These are phyloP conservation scores for Zymoseptoria pseudotritici DNA, from an alignment of 2,329 filamentous ascomycete genomes.

Conservation along the genomic window DNA sequence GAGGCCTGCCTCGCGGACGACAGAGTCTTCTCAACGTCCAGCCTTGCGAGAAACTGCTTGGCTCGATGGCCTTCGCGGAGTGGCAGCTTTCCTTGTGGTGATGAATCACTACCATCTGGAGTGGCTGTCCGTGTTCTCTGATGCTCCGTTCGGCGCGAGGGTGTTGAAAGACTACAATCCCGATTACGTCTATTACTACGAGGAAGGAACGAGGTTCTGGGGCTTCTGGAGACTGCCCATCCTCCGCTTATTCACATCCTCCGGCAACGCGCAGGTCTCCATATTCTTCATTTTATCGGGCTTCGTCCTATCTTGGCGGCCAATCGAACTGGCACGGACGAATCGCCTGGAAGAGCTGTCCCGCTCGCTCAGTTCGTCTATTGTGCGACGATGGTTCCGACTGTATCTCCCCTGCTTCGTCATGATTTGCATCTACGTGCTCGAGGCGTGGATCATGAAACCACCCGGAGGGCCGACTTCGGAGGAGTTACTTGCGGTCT, in stretches of 20 bases:
- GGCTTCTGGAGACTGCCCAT: constrained; percentile 4
- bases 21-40: not conserved
- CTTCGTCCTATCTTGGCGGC: constrained; percentile 3
- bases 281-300: constrained; percentile 8
- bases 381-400: constrained; percentile 3
- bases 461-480: not conserved
- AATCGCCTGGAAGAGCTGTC: constrained; percentile 2
- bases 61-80: constrained; percentile 6
- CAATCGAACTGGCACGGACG: not conserved
- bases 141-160: constrained; percentile 4
- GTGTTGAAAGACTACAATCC: not conserved
- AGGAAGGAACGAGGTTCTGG: constrained; percentile 1
- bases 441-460: not conserved
- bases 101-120: constrained; percentile 3
- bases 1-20: not conserved
- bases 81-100: constrained; percentile 7
- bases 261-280: constrained; percentile 3
- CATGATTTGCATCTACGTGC: not conserved
- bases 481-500: not conserved
- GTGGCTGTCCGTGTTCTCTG: not conserved
- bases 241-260: constrained; percentile 3
- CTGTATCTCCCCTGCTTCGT: constrained; percentile 3
- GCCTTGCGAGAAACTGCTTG: constrained; percentile 3
- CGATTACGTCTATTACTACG: constrained; percentile 1
- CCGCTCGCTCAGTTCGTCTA: not conserved